Base-by-base conservation (phyloP, 352 stramenopile genomes). In the Globisporangium irregulare region DNA sequence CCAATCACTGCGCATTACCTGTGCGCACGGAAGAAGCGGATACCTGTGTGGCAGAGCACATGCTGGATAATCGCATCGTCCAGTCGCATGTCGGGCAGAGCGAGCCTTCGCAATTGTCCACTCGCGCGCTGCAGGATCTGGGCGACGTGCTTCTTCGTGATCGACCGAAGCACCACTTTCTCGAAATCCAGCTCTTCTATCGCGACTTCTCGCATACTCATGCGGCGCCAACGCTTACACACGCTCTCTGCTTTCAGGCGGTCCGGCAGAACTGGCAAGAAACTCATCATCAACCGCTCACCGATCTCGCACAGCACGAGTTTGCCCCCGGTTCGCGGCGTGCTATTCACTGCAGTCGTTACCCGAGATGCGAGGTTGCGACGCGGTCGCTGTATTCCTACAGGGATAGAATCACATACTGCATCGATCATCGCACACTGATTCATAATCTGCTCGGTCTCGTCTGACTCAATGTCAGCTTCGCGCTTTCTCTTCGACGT, bases 121-220 rank as follows among this genome's bases (percentile, higher is more conserved):
- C 67, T 66, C 15, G 79, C 67, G 14, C 81, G 79, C 53, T 77
- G 64, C 18, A 90, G 48, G 59, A 91, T 73, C 9, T 58, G 59
- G 15, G 68, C 63, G 6, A 89, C 66, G n/a, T 86, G 66, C 27
- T 63, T 73, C 69, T 73, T 76, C 25, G 58, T 74, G n/a, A 74
- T 62, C 1, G 73, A 75, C 6, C 67, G 71, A 2, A 67, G 69
- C 8, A 62, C 70, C 41, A 81, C 68, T 46, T 70, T 69, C 0
- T 74, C 70, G 43, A 90, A 89, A 48, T 91, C 80, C 5, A 93
- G 60, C 43, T 81, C 77, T 2, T 64, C 59, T 50, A 89, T 73
- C 9, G 76, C 67, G 10, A 90, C 25, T 5, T 87, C 69, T 2
- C 77, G 71, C 4, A 53, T 73, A 27, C 75, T 89, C 55, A 86